Conservation (phyloP, 768 basidiomycete species). For the Mycena galericulata region DNA sequence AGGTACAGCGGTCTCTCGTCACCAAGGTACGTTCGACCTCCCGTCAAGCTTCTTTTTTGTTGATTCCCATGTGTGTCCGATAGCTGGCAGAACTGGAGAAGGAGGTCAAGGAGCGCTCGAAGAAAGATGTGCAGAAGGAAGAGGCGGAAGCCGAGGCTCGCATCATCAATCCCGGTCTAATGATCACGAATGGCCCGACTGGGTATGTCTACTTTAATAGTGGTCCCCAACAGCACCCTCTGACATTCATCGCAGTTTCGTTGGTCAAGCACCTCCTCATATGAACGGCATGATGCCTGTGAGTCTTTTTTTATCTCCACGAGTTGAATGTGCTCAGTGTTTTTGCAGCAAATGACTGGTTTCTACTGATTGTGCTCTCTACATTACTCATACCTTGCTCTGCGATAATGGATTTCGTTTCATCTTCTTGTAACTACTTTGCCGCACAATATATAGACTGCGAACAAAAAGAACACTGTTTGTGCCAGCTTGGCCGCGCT, state of each 20-base stretch:
- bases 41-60: background rate
- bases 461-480: background rate
- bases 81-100: conserved; percentile 86
- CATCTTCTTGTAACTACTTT: background rate
- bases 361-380: conserved; percentile 31
- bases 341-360: conserved; percentile 22
- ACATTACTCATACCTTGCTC: conserved; percentile 25
- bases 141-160: conserved; percentile 87
- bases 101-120: conserved; percentile 87
- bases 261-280: conserved; percentile 69
- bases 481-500: conserved; percentile 13
- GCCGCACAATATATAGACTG: background rate
- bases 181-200: conserved; percentile 70
- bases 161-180: conserved; percentile 87
- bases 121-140: conserved; percentile 91
- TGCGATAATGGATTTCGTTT: conserved; percentile 30
- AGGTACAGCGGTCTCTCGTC: conserved; percentile 82
- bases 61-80: conserved; percentile 28
- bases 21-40: conserved; percentile 66
- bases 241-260: conserved; percentile 56
- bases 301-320: conserved; percentile 42
- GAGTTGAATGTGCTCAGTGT: background rate
- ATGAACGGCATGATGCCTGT: conserved; percentile 81
- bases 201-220: conserved; percentile 71
- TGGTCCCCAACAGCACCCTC: conserved; percentile 18